phyloP scores from a whole-genome alignment of 1,284 basidiomycete species.

The Moniliophthora roreri region DNA sequence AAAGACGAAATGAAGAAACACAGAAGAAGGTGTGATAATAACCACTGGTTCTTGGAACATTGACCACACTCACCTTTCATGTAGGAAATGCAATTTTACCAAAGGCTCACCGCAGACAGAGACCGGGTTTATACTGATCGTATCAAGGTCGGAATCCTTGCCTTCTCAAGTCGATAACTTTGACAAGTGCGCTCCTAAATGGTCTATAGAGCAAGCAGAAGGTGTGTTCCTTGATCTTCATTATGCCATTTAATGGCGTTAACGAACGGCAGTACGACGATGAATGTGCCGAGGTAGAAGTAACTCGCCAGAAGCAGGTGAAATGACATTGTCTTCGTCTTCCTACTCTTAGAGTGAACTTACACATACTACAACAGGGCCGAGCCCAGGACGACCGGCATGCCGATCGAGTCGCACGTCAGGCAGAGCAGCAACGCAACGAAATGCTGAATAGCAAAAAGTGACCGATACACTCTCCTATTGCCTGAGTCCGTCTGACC shows the following conservation, averaged over 20 bases:
- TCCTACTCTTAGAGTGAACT: constrained; percentile 7
- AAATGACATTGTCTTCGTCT: constrained; percentile 16
- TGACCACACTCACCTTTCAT: constrained; percentile 11
- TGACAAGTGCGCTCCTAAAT: not conserved
- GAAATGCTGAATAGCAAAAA: constrained; percentile 84
- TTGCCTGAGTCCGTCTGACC: constrained; percentile 3
- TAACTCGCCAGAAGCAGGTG: constrained; percentile 78
- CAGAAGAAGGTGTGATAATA: constrained; percentile 57
- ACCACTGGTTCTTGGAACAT: constrained; percentile 8
- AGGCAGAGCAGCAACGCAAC: constrained; percentile 69
- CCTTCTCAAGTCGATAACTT: not conserved
- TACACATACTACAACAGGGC: constrained; percentile 39
- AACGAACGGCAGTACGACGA: constrained; percentile 63
- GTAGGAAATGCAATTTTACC: constrained; percentile 69
- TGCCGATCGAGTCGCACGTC: constrained; percentile 68
- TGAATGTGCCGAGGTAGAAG: constrained; percentile 70
- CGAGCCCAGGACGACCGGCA: constrained; percentile 73
- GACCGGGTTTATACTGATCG: constrained; percentile 69
- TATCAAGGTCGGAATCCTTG: constrained; percentile 51
- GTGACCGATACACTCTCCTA: constrained; percentile 33
- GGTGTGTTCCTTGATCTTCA: constrained; percentile 32
- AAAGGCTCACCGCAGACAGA: constrained; percentile 68
- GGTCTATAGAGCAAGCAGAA: constrained; percentile 71
- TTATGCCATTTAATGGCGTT: constrained; percentile 8
- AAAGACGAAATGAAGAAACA: constrained; percentile 61